These are phyloP conservation scores for Trichomonas tenax DNA, from an alignment of 208 protist species.

Conservation along the genomic window DNA sequence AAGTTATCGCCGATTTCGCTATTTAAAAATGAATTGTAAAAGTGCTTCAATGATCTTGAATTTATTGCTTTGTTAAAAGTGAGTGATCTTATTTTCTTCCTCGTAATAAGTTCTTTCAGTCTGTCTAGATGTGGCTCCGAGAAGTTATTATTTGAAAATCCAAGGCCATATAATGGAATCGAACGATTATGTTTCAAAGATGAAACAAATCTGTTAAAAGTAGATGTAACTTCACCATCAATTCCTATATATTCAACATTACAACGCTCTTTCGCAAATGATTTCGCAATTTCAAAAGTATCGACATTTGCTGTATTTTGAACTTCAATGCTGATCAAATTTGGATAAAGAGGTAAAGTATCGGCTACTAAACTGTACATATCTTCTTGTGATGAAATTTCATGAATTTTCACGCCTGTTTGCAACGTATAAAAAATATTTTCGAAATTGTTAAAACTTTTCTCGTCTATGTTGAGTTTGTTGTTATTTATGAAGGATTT, in stretches of 20 bases:
- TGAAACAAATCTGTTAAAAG: neutral
- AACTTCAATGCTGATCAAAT: neutral
- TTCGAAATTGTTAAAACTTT: neutral
- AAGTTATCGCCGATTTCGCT: neutral
- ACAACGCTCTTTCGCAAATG: neutral
- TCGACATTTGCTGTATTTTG: neutral
- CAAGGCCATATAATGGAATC: neutral
- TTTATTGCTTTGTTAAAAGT: neutral
- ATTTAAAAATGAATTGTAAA: neutral
- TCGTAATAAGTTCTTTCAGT: neutral
- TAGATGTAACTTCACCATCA: neutral
- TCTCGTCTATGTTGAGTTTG: neutral
- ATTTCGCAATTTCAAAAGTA: neutral
- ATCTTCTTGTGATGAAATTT: neutral
- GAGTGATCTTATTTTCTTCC: neutral
- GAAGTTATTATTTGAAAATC: neutral
- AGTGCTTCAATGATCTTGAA: neutral
- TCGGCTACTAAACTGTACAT: neutral
- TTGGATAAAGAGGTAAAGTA: neutral
- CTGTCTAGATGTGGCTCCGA: neutral
- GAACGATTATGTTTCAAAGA: neutral
- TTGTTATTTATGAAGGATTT: neutral
- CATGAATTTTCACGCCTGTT: neutral
- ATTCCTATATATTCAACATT: neutral
- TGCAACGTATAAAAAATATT: neutral